Conservation (phyloP, 2,329 filamentous ascomycete species). For the Colletotrichum musicola region DNA sequence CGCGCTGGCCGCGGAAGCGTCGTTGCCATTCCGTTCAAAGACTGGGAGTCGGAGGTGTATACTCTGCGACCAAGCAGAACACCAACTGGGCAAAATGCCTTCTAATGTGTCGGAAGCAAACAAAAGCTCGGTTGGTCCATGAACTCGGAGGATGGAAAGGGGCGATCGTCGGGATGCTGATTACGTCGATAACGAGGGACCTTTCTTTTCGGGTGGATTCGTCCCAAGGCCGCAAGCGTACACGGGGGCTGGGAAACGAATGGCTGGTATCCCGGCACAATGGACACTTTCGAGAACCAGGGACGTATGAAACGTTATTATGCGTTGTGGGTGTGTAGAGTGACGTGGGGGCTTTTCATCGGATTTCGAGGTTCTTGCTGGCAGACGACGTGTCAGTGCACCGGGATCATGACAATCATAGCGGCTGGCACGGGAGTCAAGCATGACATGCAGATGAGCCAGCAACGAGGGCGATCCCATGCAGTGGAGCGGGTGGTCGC, state of each 20-base stretch:
- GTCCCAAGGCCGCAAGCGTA: slow-evolving; percentile 33
- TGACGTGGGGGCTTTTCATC: slow-evolving; percentile 36
- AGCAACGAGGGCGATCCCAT: slow-evolving; percentile 18
- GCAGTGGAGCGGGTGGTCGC: slow-evolving; percentile 15
- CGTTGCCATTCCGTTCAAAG: slow-evolving; percentile 63
- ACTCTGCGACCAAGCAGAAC: slow-evolving; percentile 15
- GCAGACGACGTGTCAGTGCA: slow-evolving; percentile 36
- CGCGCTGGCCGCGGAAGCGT: slow-evolving; percentile 76
- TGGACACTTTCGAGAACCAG: slow-evolving; percentile 32
- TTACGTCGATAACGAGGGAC: slow-evolving; percentile 29
- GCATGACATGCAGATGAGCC: slow-evolving; percentile 35
- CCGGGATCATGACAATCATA: slow-evolving; percentile 27
- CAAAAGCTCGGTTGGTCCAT: slow-evolving; percentile 46
- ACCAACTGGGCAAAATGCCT: slow-evolving; percentile 26
- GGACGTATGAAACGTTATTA: slow-evolving; percentile 45
- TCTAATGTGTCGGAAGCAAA: slow-evolving; percentile 32
- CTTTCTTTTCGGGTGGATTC: slow-evolving; percentile 18
- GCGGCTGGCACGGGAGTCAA: slow-evolving; percentile 20
- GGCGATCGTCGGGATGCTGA: slow-evolving; percentile 27
- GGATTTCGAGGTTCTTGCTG: slow-evolving; percentile 30
- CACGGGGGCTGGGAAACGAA: slow-evolving; percentile 11
- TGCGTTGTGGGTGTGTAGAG: slow-evolving; percentile 40
- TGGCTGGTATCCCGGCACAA: slow-evolving; percentile 26
- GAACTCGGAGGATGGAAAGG: slow-evolving; percentile 39
- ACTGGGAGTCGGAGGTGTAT: slow-evolving; percentile 9